Evolutionary conservation across 306 rosid species (phyloP).

Genomic region (Pueraria montana): DNA sequence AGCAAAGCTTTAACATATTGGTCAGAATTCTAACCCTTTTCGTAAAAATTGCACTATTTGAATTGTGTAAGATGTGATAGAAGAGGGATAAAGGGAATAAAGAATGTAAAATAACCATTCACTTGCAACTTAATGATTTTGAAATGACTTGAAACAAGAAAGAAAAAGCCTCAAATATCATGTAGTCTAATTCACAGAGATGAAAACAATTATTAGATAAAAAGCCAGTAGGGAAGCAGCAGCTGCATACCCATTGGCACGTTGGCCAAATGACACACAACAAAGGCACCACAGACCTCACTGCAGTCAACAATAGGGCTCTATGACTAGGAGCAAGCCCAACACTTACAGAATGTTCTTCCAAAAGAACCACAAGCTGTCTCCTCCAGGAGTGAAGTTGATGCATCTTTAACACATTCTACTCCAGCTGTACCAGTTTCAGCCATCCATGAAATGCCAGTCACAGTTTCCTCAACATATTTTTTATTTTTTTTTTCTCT

Average conservation of each 20-base stretch:
- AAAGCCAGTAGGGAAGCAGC: constrained; percentile 57
- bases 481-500: constrained; percentile 19
- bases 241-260: constrained; percentile 64
- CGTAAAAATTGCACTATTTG: background rate
- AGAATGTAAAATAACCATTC: constrained; percentile 12
- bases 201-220: constrained; percentile 53
- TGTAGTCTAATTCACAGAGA: constrained; percentile 44
- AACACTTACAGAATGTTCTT: constrained; percentile 60
- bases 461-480: constrained; percentile 50
- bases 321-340: constrained; percentile 66
- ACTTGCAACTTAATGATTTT: constrained; percentile 9
- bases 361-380: constrained; percentile 55
- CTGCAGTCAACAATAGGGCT: constrained; percentile 68
- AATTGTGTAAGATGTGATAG: constrained; percentile 10
- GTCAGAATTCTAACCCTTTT: constrained; percentile 12
- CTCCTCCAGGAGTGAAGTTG: constrained; percentile 63
- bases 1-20: constrained; percentile 1
- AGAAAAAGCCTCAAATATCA: constrained; percentile 34
- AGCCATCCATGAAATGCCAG: constrained; percentile 56
- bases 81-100: background rate
- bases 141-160: constrained; percentile 36
- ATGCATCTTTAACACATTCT: constrained; percentile 63
- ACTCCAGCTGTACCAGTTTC: constrained; percentile 59
- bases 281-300: constrained; percentile 67
- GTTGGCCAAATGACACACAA: constrained; percentile 57